Evolutionary conservation across 176 grass and related monocot genomes (phyloP).

Genomic region (Rhynchospora breviuscula): DNA sequence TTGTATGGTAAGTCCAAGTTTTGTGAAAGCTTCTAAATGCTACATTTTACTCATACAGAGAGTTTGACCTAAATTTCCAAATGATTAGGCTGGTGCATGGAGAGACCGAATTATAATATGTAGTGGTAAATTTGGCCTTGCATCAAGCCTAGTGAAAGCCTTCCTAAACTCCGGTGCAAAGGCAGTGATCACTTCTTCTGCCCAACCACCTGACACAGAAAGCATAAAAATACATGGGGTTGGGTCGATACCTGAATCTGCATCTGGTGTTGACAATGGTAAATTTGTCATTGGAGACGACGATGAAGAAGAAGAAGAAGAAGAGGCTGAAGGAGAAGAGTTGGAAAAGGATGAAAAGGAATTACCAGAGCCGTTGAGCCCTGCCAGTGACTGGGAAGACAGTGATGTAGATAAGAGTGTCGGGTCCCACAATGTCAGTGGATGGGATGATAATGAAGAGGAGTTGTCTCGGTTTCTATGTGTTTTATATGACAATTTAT

Average conservation of each 20-base stretch:
- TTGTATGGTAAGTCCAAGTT: slow-evolving; percentile 71
- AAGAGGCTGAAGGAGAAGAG: slow-evolving; percentile 41
- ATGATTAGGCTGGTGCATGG: slow-evolving; percentile 83
- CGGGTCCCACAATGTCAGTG: slow-evolving; percentile 19
- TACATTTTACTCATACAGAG: not conserved
- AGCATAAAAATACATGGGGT: slow-evolving; percentile 51
- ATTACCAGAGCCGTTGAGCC: slow-evolving; percentile 54
- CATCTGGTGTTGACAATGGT: slow-evolving; percentile 42
- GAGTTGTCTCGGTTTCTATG: slow-evolving; percentile 68
- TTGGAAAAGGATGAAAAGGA: slow-evolving; percentile 71
- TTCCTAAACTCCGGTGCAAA: slow-evolving; percentile 83
- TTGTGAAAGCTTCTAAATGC: not conserved
- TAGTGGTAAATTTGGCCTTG: slow-evolving; percentile 66
- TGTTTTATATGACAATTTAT: slow-evolving; percentile 73
- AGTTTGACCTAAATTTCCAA: slow-evolving; percentile 9
- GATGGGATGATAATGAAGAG: slow-evolving; percentile 59
- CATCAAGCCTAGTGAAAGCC: slow-evolving; percentile 63
- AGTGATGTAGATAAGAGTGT: slow-evolving; percentile 60
- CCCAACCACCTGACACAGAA: slow-evolving; percentile 65
- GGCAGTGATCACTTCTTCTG: slow-evolving; percentile 73
- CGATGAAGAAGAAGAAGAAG: slow-evolving; percentile 59
- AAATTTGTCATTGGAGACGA: slow-evolving; percentile 91
- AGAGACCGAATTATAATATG: slow-evolving; percentile 83
- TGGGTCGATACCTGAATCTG: slow-evolving; percentile 17
- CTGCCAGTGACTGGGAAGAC: slow-evolving; percentile 92